Base-by-base conservation (phyloP, 768 basidiomycete species). In the Tylopilus sp. region DNA sequence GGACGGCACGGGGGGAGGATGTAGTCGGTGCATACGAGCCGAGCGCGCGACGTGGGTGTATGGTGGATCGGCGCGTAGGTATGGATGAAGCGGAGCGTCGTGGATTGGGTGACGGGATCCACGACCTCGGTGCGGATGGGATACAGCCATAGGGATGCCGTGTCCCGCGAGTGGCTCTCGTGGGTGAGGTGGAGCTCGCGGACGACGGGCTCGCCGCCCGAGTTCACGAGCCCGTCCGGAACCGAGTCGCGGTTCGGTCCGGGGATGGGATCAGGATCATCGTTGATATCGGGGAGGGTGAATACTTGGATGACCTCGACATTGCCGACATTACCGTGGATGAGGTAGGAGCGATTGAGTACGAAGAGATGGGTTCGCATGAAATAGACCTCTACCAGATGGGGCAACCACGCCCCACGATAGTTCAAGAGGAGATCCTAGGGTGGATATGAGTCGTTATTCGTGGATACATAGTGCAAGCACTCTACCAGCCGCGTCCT, bases 41-140 rank as follows among this genome's bases (percentile, higher is more conserved):
- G 50, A 26, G 36, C 45, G 47, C 31, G 43, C n/a, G 36, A 21
- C 21, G 47, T 40, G n/a, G 39, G 40, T 3, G 31, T 30, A 4
- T 30, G 23, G 1, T 44, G 12, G 10, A 59, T 40, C 0, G 51
- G 50, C 2, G 45, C 38, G 4, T 50, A 43, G 0, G 62, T 49
- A 31, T 64, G 56, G 47, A 62, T 43, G 51, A 64, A 63, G 10
- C 61, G 53, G 51, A 64, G 56, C 18, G 59, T 61, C 18, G 52
- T 61, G 21, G 59, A 28, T 6, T 13, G 17, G 4, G 55, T 55
- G 9, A 38, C 21, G 0, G 53, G 51, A 30, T 64, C 51, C 15
- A 58, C 28, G 26, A 23, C n/a, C 4, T 47, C 30, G 43, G 50
- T 33, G 40, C 59, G 51, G 31, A 63, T 53, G 17, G 50, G 62